A percentile compares a stretch with the other conserved stretches of the same genome.
phyloP scores from a whole-genome alignment of 2,329 filamentous ascomycete species.

The Talaromyces sp. region DNA sequence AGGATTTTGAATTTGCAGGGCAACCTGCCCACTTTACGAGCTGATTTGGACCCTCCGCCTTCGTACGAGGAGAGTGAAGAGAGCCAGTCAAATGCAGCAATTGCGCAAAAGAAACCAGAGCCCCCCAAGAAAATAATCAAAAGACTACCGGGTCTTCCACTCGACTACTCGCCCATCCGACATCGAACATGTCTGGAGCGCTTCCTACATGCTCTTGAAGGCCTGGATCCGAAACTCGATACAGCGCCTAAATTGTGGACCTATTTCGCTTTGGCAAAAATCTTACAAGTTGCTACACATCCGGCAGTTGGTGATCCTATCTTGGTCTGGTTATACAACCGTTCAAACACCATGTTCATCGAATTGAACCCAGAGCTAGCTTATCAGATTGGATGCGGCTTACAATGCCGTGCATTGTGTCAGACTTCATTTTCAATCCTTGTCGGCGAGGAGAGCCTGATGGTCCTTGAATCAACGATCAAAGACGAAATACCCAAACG shows the following conservation, averaged over 20 bases:
- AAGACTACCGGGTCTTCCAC: constrained; percentile 20
- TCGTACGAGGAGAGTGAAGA: not conserved
- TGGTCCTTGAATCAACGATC: constrained; percentile 25
- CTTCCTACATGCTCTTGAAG: constrained; percentile 56
- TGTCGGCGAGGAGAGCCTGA: constrained; percentile 60
- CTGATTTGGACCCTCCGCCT: not conserved
- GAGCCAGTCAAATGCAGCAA: not conserved
- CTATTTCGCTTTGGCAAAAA: constrained; percentile 58
- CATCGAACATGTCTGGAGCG: constrained; percentile 63
- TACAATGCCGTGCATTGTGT: constrained; percentile 34
- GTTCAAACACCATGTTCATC: constrained; percentile 56
- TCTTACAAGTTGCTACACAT: constrained; percentile 47
- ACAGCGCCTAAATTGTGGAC: constrained; percentile 66
- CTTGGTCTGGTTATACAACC: constrained; percentile 55
- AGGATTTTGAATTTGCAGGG: not conserved
- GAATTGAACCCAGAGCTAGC: constrained; percentile 61
- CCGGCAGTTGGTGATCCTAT: constrained; percentile 46
- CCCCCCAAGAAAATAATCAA: not conserved
- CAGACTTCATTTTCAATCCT: constrained; percentile 56
- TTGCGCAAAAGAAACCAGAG: not conserved
- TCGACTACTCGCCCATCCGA: constrained; percentile 62
- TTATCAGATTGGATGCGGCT: constrained; percentile 53
- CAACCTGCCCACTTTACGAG: constrained; percentile 15
- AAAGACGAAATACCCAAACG: constrained; percentile 15
- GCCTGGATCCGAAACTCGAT: constrained; percentile 54